These are phyloP conservation scores for Thamnidium elegans DNA, from an alignment of 192 early-diverging fungal genomes.

Conservation along the genomic window DNA sequence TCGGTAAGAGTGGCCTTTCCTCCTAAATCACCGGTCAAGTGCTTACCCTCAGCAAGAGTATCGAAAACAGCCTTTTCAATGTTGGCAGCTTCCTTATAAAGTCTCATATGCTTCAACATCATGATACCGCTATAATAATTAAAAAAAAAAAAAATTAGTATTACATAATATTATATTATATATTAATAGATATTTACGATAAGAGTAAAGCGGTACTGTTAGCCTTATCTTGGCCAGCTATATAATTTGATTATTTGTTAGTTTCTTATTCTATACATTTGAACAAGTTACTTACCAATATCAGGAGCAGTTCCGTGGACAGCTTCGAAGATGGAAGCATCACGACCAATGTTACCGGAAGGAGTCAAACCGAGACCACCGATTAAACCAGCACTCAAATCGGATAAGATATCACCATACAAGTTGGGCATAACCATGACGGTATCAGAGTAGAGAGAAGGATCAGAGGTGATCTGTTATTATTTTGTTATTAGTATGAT, in stretches of 20 bases:
- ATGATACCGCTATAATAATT: conserved; percentile 60
- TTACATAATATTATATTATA: too few species aligned
- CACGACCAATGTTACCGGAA: conserved; percentile 95
- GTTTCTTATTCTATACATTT: too few species aligned
- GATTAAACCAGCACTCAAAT: conserved; percentile 95
- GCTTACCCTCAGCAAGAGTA: conserved; percentile 90
- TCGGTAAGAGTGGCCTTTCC: conserved; percentile 77
- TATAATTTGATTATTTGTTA: too few species aligned
- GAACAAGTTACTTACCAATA: conserved; percentile 59
- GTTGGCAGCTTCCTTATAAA: conserved; percentile 70
- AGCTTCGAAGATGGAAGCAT: conserved; percentile 95
- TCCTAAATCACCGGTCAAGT: conserved; percentile 86
- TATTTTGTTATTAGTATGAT: neutral
- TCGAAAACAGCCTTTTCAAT: conserved; percentile 88
- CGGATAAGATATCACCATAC: conserved; percentile 97
- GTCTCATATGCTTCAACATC: conserved; percentile 96
- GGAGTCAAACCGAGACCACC: conserved; percentile 96
- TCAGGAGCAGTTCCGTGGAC: conserved; percentile 95
- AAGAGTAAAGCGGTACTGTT: conserved; percentile 94
- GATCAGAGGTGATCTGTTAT: conserved; percentile 87
- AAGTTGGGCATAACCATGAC: conserved; percentile 99
- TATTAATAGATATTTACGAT: conserved; percentile 35
- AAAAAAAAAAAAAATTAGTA: too few species aligned
- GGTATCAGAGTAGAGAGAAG: conserved; percentile 77
- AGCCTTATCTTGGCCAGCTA: conserved; percentile 64